phyloP scores from a whole-genome alignment of 2,329 filamentous ascomycete species.

The Xylariales sp. region DNA sequence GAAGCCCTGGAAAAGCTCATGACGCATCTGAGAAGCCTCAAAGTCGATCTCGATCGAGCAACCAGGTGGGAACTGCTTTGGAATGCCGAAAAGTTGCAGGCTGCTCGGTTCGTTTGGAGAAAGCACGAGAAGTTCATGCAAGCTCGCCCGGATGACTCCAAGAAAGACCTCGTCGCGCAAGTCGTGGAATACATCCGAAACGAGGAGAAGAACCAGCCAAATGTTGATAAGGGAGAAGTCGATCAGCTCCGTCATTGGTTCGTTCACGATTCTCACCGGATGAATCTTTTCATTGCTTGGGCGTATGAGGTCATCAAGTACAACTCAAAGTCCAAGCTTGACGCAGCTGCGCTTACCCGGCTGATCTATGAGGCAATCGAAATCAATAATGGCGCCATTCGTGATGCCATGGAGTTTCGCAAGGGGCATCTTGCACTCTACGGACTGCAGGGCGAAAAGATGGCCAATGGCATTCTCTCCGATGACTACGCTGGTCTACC shows the following conservation, averaged over 20 bases:
- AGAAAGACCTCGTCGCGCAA: conserved; percentile 67
- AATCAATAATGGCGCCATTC: conserved; percentile 64
- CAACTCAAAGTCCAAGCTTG: conserved; percentile 57
- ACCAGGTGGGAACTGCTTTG: conserved; percentile 79
- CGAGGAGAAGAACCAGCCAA: conserved; percentile 65
- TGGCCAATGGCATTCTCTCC: conserved; percentile 60
- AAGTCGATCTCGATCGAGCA: conserved; percentile 58
- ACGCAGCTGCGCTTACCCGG: conserved; percentile 49
- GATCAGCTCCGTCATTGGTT: conserved; percentile 87
- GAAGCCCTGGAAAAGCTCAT: conserved; percentile 73
- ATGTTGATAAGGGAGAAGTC: conserved; percentile 62
- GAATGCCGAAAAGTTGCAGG: conserved; percentile 85
- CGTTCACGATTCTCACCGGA: conserved; percentile 65
- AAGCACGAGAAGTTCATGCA: conserved; percentile 67
- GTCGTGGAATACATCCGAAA: conserved; percentile 74
- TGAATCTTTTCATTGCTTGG: conserved; percentile 76
- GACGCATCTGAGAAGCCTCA: conserved; percentile 61
- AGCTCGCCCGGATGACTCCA: conserved; percentile 52
- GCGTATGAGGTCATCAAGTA: conserved; percentile 72
- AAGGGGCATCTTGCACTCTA: conserved; percentile 65
- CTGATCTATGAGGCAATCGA: conserved; percentile 64
- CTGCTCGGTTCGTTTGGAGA: conserved; percentile 75
- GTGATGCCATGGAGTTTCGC: conserved; percentile 66
- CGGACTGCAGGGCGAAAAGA: conserved; percentile 62
- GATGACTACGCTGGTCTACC: conserved; percentile 65